Evolutionary conservation across 176 grass and related monocot genomes (phyloP), one percentile per base, ranked within the genome.

Genomic region (Eragrostis nindensis): DNA sequence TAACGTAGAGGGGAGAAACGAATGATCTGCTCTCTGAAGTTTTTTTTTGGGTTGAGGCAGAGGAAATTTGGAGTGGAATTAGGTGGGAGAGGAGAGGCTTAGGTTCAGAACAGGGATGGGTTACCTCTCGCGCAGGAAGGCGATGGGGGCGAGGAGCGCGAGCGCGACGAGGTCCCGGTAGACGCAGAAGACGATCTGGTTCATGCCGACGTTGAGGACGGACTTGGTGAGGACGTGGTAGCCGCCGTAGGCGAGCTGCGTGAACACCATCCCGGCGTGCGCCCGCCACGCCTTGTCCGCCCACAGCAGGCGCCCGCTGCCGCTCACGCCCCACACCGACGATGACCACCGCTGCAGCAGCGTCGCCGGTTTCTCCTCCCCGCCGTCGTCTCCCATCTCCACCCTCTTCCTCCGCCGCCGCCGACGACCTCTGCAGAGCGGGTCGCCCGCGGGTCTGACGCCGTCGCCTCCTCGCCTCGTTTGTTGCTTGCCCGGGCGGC

Each of bases 191-290:
- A 98, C 92, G 75, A 98, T 66, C 90, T 95, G 90, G 76, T 95
- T 98, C 96, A 98, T 98, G 73, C 96, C 96, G 54, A 95, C 92
- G 75, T 98, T 88, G 84, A 98, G 92, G 27, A 98, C 92, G 73
- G 96, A 95, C 83, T 98, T 98, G 86, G 96, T 98, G 78, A 98
- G 87, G 77, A 98, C 96, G 64, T 95, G 92, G 96, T 98, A 98
- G 42, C 84, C 86, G 57, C 96, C 96, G 75, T 98, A 95, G 77
- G 89, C 76, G 62, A 93, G 11, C 92, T 95, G 92, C 15, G 83
- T 79, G 88, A 91, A 80, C 65, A 82, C 96, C 96, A 98, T 98
- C 36, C 49, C 96, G 40, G 88, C 68, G 86, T 98, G 96, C 76
- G 96, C 95, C 71, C 88, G 64, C 90, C 88, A 87, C 53, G 88